Percentiles rank a stretch among this genome's conserved stretches.
phyloP scores from a whole-genome alignment of 2,329 filamentous ascomycete genomes.

The Ascochyta pisi region DNA sequence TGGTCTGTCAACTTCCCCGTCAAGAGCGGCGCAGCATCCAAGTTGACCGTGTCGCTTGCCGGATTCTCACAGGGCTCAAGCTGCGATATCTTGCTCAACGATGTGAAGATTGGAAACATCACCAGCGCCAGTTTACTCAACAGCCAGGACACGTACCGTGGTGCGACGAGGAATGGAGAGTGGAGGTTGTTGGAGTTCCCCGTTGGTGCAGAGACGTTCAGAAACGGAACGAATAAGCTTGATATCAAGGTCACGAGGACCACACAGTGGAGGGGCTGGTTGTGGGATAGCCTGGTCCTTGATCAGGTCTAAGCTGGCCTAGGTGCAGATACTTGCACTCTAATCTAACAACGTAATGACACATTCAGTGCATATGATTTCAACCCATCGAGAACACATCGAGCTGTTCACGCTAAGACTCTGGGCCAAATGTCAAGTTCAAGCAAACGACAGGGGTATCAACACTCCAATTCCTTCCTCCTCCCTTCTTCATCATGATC shows the following conservation, averaged over 20 bases:
- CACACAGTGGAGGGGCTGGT: constrained; percentile 50
- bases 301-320: constrained; percentile 39
- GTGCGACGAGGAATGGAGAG: constrained; percentile 56
- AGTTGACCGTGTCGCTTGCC: constrained; percentile 54
- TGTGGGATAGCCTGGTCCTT: constrained; percentile 53
- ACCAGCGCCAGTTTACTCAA: constrained; percentile 47
- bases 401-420: too few species aligned
- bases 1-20: constrained; percentile 47
- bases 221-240: constrained; percentile 45
- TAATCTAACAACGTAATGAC: too few species aligned
- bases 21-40: constrained; percentile 33
- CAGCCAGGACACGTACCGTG: constrained; percentile 58
- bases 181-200: constrained; percentile 56
- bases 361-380: too few species aligned
- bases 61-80: constrained; percentile 54
- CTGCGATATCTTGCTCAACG: constrained; percentile 53
- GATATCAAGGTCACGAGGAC: constrained; percentile 48
- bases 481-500: background rate
- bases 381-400: too few species aligned
- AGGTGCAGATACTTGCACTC: background rate
- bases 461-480: background rate
- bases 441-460: background rate
- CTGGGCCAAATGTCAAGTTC: too few species aligned
- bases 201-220: constrained; percentile 39
- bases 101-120: constrained; percentile 51